A percentile compares a stretch with the other conserved stretches of the same genome.
Conservation (phyloP, 441 rosid species). For the Brassica hybrid region DNA sequence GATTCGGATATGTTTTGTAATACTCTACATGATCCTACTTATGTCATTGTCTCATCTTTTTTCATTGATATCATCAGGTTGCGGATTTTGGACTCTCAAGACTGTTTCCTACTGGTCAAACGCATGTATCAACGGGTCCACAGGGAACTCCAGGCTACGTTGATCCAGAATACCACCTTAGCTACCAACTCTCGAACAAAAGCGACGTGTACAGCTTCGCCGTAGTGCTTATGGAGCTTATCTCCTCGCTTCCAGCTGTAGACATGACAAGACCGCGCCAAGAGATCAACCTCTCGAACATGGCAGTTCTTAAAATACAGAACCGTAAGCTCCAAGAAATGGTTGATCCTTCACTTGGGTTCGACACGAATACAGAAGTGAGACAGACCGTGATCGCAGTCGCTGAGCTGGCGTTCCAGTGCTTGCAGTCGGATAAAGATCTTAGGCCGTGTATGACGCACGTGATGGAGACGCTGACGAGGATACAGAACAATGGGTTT, state of each 20-base stretch:
- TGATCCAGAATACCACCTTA: conserved; percentile 87
- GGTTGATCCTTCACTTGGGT: conserved; percentile 71
- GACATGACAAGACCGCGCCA: conserved; percentile 78
- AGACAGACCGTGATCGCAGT: conserved; percentile 61
- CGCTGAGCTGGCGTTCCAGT: conserved; percentile 83
- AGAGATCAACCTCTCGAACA: conserved; percentile 77
- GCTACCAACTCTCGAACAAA: conserved; percentile 82
- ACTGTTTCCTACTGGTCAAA: conserved; percentile 58
- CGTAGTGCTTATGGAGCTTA: conserved; percentile 82
- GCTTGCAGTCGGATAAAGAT: conserved; percentile 80
- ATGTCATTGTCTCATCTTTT: not conserved
- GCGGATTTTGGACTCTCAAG: conserved; percentile 91
- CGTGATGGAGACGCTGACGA: conserved; percentile 55
- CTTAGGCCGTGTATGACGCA: conserved; percentile 75
- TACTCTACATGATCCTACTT: not conserved
- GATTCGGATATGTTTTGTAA: not conserved
- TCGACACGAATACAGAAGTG: conserved; percentile 53
- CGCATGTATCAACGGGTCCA: conserved; percentile 91
- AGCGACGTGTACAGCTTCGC: conserved; percentile 98
- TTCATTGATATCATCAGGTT: conserved; percentile 42
- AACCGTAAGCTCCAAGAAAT: conserved; percentile 59
- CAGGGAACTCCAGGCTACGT: conserved; percentile 97
- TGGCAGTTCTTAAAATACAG: conserved; percentile 81
- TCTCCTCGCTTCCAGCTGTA: conserved; percentile 90
- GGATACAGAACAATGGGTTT: conserved; percentile 48